Evolutionary conservation across 2,329 filamentous ascomycete species (phyloP).

Genomic region (Colletotrichum godetiae): DNA sequence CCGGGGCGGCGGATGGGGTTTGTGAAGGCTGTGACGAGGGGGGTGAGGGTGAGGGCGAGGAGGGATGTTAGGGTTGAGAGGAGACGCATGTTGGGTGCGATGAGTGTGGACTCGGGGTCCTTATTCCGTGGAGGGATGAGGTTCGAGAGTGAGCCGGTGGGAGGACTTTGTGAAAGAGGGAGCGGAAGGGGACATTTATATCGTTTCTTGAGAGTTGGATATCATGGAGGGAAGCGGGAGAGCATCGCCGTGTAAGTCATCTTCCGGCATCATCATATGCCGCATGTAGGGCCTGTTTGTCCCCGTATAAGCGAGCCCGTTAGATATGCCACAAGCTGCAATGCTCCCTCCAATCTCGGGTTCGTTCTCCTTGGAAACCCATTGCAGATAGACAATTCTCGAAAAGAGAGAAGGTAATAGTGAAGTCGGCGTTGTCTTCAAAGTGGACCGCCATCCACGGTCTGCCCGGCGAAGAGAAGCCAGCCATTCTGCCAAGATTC

Average conservation of each 20-base stretch:
- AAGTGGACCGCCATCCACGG: neutral
- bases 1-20: conserved; percentile 63
- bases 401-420: too few relatives aligned
- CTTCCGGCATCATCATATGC: too few relatives aligned
- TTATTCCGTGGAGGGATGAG: neutral
- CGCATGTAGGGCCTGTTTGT: neutral
- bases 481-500: neutral
- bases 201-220: neutral
- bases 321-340: neutral
- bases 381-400: too few relatives aligned
- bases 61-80: conserved; percentile 33
- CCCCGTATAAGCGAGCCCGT: neutral
- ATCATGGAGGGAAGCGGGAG: neutral
- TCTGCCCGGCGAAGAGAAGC: neutral
- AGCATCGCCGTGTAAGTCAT: neutral
- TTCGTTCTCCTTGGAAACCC: too few relatives aligned
- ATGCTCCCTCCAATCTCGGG: neutral
- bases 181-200: too few relatives aligned
- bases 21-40: conserved; percentile 50
- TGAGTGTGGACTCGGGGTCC: neutral
- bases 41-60: conserved; percentile 28
- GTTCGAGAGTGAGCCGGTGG: neutral
- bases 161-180: neutral
- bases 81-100: neutral
- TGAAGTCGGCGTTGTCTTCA: neutral